phyloP scores from a whole-genome alignment of 345 rosid genomes.

The Odontarrhena argentea region DNA sequence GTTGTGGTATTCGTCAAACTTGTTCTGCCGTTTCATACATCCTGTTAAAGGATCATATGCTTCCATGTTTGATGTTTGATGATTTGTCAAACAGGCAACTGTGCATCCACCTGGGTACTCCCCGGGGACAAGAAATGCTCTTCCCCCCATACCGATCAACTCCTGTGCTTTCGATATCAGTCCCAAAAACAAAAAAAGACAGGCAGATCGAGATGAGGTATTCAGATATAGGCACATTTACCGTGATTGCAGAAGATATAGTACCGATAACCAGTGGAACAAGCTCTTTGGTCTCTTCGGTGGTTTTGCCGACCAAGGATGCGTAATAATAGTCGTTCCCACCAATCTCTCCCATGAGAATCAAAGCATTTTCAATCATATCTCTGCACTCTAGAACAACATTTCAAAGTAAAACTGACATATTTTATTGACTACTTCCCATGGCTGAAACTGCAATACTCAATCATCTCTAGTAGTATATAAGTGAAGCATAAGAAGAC shows the following conservation, averaged over 20 bases:
- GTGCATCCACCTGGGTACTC: conserved; percentile 49
- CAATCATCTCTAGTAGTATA: no score
- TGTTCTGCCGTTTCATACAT: conserved; percentile 50
- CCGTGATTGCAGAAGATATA: conserved; percentile 47
- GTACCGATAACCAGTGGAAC: conserved; percentile 44
- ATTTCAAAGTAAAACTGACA: neutral
- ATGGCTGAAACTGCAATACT: no score
- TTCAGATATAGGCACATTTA: conserved; percentile 3
- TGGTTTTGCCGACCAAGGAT: conserved; percentile 2
- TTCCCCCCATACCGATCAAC: conserved; percentile 48
- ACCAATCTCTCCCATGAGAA: conserved; percentile 66
- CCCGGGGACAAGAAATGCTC: conserved; percentile 53
- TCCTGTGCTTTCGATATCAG: conserved; percentile 39
- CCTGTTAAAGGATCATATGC: conserved; percentile 48
- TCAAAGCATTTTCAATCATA: conserved; percentile 42
- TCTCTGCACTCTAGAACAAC: conserved; percentile 39
- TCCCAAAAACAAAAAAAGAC: neutral
- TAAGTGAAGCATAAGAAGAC: no score
- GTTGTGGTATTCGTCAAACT: conserved; percentile 46
- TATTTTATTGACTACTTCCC: no score
- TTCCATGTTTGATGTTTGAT: conserved; percentile 31
- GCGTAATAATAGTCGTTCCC: conserved; percentile 53
- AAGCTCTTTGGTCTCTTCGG: conserved; percentile 34
- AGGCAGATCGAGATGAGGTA: no score
- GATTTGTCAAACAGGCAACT: conserved; percentile 35